Percentiles rank a stretch among this genome's conserved stretches.
Conservation (phyloP, 2,329 filamentous ascomycete species). For the Fusarium secorum region DNA sequence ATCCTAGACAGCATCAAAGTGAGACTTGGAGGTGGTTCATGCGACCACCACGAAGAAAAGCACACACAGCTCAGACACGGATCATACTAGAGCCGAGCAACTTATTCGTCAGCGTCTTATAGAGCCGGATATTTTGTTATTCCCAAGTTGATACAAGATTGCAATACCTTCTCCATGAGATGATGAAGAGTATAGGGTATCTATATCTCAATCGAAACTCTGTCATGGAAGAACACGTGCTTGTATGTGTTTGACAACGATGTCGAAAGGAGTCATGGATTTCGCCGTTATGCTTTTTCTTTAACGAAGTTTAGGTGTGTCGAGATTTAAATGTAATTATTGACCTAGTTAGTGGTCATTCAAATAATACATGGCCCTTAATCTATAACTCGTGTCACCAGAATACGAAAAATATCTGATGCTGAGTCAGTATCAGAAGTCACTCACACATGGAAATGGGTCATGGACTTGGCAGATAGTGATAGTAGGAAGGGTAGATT, state of each 20-base stretch:
- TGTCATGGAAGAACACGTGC: background rate
- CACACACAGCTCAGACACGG: background rate
- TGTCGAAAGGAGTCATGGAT: background rate
- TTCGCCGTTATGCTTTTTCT: background rate
- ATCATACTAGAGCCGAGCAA: background rate
- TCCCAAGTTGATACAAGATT: background rate
- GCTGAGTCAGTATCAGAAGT: background rate
- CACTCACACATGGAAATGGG: background rate
- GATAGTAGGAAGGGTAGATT: background rate
- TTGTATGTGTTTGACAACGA: no score
- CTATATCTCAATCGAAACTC: background rate
- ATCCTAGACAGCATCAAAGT: background rate
- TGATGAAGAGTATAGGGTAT: background rate
- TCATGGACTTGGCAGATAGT: background rate
- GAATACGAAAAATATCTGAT: background rate
- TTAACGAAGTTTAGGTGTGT: background rate
- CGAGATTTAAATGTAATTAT: background rate
- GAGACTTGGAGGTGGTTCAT: background rate
- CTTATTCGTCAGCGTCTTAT: background rate
- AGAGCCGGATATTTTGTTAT: background rate
- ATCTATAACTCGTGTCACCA: background rate
- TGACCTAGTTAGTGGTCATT: background rate
- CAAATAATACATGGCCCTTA: background rate
- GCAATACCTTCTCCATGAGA: background rate
- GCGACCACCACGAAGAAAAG: background rate